Conservation (phyloP, 352 stramenopile genomes). For the Pseudoperonospora humuli region DNA sequence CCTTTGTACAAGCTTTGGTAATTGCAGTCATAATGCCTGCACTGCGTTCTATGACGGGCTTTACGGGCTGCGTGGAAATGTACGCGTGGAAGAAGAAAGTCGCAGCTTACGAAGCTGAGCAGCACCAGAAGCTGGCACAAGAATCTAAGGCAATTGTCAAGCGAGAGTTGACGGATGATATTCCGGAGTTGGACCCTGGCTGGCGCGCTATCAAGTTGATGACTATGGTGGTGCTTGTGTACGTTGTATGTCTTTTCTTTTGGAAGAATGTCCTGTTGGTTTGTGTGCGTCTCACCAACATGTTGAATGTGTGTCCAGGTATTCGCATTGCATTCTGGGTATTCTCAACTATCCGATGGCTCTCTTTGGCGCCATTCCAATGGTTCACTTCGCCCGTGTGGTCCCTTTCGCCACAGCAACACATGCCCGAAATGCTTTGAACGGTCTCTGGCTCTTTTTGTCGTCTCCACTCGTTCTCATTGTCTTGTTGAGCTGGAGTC, state of each 20-base stretch:
- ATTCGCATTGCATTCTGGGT: slow-evolving; percentile 58
- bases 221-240: slow-evolving; percentile 47
- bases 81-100: slow-evolving; percentile 34
- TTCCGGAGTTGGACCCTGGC: slow-evolving; percentile 26
- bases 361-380: slow-evolving; percentile 54
- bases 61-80: slow-evolving; percentile 36
- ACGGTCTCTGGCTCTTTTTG: slow-evolving; percentile 34
- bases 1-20: slow-evolving; percentile 17
- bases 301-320: slow-evolving; percentile 27
- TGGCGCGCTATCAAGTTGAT: slow-evolving; percentile 58
- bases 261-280: not conserved
- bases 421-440: slow-evolving; percentile 19
- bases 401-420: slow-evolving; percentile 24
- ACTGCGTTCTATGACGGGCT: slow-evolving; percentile 19
- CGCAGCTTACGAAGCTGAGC: slow-evolving; percentile 26
- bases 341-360: slow-evolving; percentile 82
- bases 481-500: slow-evolving; percentile 15
- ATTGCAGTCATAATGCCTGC: slow-evolving; percentile 18
- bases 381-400: slow-evolving; percentile 52
- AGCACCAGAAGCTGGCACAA: slow-evolving; percentile 15
- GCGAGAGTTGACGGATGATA: not conserved
- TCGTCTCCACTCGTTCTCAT: slow-evolving; percentile 47
- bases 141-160: not conserved
- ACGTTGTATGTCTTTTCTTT: slow-evolving; percentile 13
- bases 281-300: slow-evolving; percentile 1